Evolutionary conservation across 768 basidiomycete genomes (phyloP).

Genomic region (Termitomyces eurrhizus): DNA sequence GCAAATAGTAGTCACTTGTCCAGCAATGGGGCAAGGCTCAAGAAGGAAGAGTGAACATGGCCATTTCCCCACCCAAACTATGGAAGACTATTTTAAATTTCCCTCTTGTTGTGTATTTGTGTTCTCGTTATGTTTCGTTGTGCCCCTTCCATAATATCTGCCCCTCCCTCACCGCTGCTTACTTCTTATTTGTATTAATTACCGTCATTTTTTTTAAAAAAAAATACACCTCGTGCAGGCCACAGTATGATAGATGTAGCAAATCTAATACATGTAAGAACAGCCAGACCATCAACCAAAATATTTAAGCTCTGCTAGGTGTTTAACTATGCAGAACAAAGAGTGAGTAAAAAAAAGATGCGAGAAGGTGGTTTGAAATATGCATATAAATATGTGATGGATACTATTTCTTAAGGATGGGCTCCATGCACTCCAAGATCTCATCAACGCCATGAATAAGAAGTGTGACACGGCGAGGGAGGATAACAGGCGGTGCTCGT

Average conservation of each 20-base stretch:
- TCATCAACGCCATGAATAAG: conserved; percentile 60
- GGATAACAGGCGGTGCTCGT: conserved; percentile 25
- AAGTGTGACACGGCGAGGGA: conserved; percentile 55
- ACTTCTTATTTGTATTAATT: conserved; percentile 1
- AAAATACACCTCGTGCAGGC: not conserved
- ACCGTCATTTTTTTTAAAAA: not conserved
- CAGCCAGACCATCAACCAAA: too few relatives aligned
- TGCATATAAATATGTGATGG: not conserved
- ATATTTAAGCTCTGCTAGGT: too few relatives aligned
- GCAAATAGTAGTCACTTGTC: conserved; percentile 34
- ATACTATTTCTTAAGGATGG: conserved; percentile 34
- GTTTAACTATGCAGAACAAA: too few relatives aligned
- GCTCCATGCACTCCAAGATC: conserved; percentile 66
- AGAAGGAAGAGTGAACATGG: conserved; percentile 16
- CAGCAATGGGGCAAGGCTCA: conserved; percentile 20
- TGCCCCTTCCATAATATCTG: not conserved
- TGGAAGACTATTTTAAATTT: too few relatives aligned
- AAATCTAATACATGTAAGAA: not conserved
- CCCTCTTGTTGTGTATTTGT: too few relatives aligned
- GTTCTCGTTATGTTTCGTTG: not conserved
- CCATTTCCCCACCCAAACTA: too few relatives aligned
- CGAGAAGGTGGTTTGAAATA: not conserved
- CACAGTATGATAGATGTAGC: conserved; percentile 3
- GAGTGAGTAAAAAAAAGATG: not conserved
- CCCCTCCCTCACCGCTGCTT: not conserved